These are phyloP conservation scores for Stachybotrys chlorohalonatus DNA, from an alignment of 2,329 filamentous ascomycete species.

Conservation along the genomic window DNA sequence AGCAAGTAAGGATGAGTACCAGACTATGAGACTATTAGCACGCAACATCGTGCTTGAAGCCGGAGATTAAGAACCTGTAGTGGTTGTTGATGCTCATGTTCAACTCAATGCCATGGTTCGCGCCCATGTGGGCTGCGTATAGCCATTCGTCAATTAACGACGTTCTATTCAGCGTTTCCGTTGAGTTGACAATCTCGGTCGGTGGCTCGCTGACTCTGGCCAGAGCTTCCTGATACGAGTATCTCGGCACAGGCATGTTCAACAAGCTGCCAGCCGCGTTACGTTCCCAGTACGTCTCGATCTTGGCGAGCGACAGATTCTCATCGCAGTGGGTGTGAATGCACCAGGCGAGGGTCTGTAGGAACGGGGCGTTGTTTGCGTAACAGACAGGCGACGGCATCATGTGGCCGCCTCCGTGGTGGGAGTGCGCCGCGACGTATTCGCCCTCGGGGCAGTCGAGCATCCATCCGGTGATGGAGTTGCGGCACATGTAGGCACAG, in stretches of 20 bases:
- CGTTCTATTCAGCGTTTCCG: slow-evolving; percentile 2
- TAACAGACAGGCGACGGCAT: slow-evolving; percentile 5
- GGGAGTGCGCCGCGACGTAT: not conserved
- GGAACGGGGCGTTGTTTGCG: slow-evolving; percentile 8
- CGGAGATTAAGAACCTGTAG: not conserved
- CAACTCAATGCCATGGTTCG: slow-evolving; percentile 1
- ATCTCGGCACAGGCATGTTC: slow-evolving; percentile 5
- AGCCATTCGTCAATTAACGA: slow-evolving; percentile 2
- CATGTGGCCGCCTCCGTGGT: not conserved
- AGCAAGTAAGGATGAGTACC: not conserved
- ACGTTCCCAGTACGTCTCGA: slow-evolving; percentile 11
- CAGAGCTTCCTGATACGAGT: slow-evolving; percentile 5
- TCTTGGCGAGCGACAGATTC: not conserved
- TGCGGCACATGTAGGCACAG: slow-evolving; percentile 50
- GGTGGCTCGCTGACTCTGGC: not conserved
- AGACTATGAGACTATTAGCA: not conserved
- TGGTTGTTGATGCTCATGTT: slow-evolving; percentile 3
- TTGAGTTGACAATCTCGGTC: not conserved
- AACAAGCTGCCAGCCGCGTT: slow-evolving; percentile 4
- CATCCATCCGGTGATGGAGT: slow-evolving; percentile 10
- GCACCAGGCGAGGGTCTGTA: slow-evolving; percentile 11
- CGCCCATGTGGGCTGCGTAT: slow-evolving; percentile 3
- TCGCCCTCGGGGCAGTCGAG: not conserved
- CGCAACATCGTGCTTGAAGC: no score
- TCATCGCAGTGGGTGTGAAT: slow-evolving; percentile 7